Evolutionary conservation across 805 yeast genomes (phyloP).

Genomic region (Metschnikowia borealis): DNA sequence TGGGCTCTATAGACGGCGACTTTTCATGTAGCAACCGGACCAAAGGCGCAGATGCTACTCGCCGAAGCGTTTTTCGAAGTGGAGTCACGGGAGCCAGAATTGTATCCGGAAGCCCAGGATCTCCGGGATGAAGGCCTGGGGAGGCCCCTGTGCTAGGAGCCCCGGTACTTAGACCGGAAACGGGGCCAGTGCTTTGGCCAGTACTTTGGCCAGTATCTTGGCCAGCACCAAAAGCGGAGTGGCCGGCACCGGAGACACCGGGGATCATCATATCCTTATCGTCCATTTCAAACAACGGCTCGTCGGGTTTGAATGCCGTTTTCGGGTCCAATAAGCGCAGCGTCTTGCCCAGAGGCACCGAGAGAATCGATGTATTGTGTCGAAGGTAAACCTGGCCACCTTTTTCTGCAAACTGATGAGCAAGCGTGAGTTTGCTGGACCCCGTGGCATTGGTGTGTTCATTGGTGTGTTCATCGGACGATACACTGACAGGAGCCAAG

Average conservation of each 20-base stretch:
- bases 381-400: constrained; percentile 30
- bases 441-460: neutral
- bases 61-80: constrained; percentile 47
- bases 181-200: too few species aligned
- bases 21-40: constrained; percentile 34
- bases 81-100: constrained; percentile 16
- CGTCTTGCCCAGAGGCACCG: constrained; percentile 4
- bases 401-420: constrained; percentile 2
- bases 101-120: too few species aligned
- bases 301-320: neutral
- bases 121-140: neutral
- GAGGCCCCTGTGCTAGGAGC: neutral
- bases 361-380: constrained; percentile 28
- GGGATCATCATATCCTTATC: neutral
- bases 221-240: neutral
- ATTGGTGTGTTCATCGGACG: neutral
- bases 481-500: neutral
- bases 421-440: neutral
- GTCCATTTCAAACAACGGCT: neutral
- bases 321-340: neutral
- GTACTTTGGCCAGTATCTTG: too few species aligned
- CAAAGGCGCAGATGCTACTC: constrained; percentile 85
- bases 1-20: constrained; percentile 10
- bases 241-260: neutral
- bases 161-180: too few species aligned